Base-by-base conservation (phyloP, 2,329 filamentous ascomycete genomes). In the Septoria linicola region DNA sequence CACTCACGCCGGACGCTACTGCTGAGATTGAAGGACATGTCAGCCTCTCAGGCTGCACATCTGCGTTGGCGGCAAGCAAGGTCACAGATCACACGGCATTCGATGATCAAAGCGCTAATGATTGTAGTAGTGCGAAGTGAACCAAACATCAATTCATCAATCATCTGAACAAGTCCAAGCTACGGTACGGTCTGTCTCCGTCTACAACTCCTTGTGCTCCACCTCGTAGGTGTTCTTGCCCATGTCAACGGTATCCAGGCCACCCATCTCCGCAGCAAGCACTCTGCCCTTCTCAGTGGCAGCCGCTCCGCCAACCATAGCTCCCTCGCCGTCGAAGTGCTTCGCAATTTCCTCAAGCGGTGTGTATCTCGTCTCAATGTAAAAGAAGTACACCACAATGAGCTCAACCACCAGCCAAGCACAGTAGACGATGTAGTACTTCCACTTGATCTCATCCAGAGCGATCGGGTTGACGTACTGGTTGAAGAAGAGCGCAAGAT, bases 291-390 rank as follows among this genome's bases (percentile, higher is more conserved):
- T 20, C 36, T 69, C 64, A 10, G 67, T 70, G 5, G 66, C 68
- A 19, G 60, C 67, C 32, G 59, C 58, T 31, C 68, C 68, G 43
- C 67, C 68, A 41, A 70, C 57, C 23, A 69, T 34, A n/a, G 72
- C 72, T 32, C 66, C 66, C 8, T 75, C 69, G 16, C 71, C 70
- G 59, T 75, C 73, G 47, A 75, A 75, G 58, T 70, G 66, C 59
- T 70, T 73, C 41, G 72, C 72, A 49, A 74, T 75, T 51, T 75
- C 72, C 59, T 75, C 73, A 20, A 75, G 66, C 34, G 73, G 67
- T 5, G 71, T 72, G 60, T 72, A 72, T 13, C 67, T 61, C 21
- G 72, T 75, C 59, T 75, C 73, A 51, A 72, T 66, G 59, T 70
- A 74, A 63, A 63, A 63, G 45, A 59, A 61, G 53, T 64, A 59